These are phyloP conservation scores for Cladosporium sp. DNA, from an alignment of 2,329 filamentous ascomycete species.

Conservation along the genomic window DNA sequence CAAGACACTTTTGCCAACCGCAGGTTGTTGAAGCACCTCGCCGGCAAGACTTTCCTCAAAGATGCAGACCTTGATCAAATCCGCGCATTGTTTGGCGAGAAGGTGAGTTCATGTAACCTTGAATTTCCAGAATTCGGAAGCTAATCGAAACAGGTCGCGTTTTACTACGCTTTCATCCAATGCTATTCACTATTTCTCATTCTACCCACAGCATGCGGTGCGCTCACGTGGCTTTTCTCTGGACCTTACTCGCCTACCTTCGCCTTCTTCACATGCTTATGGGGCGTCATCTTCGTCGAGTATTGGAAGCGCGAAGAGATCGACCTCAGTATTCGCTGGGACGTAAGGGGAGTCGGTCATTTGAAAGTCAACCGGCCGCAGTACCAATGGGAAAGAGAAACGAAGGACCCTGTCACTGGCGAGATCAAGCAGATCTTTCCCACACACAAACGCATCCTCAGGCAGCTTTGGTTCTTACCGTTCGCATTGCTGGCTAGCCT, in stretches of 20 bases:
- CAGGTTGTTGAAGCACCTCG: slow-evolving; percentile 5
- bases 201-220: slow-evolving; percentile 2
- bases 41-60: slow-evolving; percentile 7
- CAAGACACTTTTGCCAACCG: slow-evolving; percentile 7
- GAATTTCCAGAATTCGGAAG: not conserved
- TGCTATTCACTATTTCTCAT: slow-evolving; percentile 10
- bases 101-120: not conserved
- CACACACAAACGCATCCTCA: slow-evolving; percentile 6
- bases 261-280: slow-evolving; percentile 6
- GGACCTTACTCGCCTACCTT: slow-evolving; percentile 8
- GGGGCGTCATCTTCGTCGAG: slow-evolving; percentile 8
- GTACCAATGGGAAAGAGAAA: slow-evolving; percentile 9
- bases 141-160: not conserved
- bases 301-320: slow-evolving; percentile 10
- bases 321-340: slow-evolving; percentile 12
- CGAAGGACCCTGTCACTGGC: slow-evolving; percentile 7
- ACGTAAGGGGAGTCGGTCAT: slow-evolving; percentile 2
- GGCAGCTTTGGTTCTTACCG: slow-evolving; percentile 9
- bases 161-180: slow-evolving; percentile 11
- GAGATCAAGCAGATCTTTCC: slow-evolving; percentile 9
- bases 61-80: slow-evolving; percentile 7
- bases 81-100: slow-evolving; percentile 7
- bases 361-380: slow-evolving; percentile 8
- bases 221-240: slow-evolving; percentile 9
- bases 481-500: slow-evolving; percentile 3